Conservation (phyloP, 768 basidiomycete genomes). For the Xanthoconium stramineum region DNA sequence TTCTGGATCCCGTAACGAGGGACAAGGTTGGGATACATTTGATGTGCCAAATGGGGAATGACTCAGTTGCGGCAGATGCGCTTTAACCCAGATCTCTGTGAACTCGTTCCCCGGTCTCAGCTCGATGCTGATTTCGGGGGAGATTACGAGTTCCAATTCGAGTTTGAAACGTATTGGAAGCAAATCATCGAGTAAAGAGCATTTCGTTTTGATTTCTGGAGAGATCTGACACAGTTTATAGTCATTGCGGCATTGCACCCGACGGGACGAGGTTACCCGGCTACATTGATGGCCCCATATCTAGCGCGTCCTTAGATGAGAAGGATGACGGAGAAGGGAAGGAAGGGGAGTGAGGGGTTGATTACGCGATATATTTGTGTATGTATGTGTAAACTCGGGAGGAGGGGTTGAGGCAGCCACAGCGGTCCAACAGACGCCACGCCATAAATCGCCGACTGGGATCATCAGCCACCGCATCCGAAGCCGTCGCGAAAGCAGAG, state of each 20-base stretch:
- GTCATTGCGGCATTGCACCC: constrained; percentile 52
- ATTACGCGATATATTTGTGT: constrained; percentile 24
- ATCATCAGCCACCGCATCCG: constrained; percentile 26
- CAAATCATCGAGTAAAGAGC: constrained; percentile 64
- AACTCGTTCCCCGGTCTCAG: constrained; percentile 71
- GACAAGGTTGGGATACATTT: constrained; percentile 58
- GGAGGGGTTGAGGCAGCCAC: constrained; percentile 14
- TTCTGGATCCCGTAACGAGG: constrained; percentile 83
- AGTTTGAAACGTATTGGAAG: constrained; percentile 74
- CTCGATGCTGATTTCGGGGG: constrained; percentile 85
- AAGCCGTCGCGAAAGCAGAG: constrained; percentile 16
- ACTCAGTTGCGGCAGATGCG: constrained; percentile 55
- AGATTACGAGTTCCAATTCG: constrained; percentile 68
- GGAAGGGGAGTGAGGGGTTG: constrained; percentile 3
- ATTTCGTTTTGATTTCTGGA: background rate
- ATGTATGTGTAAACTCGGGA: constrained; percentile 15
- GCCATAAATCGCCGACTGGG: constrained; percentile 25
- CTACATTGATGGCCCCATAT: constrained; percentile 28
- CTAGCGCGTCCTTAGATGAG: background rate
- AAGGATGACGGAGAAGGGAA: background rate
- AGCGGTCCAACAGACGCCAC: constrained; percentile 21
- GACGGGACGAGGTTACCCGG: constrained; percentile 47
- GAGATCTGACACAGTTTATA: constrained; percentile 22
- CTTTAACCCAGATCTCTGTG: constrained; percentile 80
- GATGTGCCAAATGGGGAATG: background rate